Base-by-base conservation (phyloP, 2,329 filamentous ascomycete species). In the Beauveria varroae region DNA sequence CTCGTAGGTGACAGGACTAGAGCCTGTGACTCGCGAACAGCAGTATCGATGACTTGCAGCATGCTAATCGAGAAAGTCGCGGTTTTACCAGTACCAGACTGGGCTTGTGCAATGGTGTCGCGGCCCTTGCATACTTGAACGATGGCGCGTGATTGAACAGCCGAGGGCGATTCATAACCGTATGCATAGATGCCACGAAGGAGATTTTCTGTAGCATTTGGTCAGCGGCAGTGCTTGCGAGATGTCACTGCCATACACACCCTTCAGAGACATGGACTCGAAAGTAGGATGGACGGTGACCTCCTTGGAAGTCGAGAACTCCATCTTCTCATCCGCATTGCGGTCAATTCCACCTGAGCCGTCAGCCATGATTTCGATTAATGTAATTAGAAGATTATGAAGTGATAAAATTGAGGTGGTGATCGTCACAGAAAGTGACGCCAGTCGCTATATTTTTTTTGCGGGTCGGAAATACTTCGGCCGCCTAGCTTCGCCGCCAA, bases 111-210 rank as follows among this genome's bases (percentile, higher is more conserved):
- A 72, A 99, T 99, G 65, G 95, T 98, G 76, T 99, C 95, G 77
- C 95, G 91, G 66, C 95, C 95, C 78, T 98, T 98, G 86, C 95
- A 99, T 71, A 99, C 90, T 78, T 98, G 95, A 55, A 99, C 95
- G 72, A 99, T 99, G 58, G 95, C 95, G 72, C 95, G 91, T 67
- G 93, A 97, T 79, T 99, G 95, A 20, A 99, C 93, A 16, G 95
- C 95, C 0, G 95, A 99, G 14, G 95, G 95, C 2, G 95, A 97
- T 75, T 99, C 95, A 78, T 98, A 99, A 66, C 95, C 95, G 70
- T 99, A 99, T 41, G 95, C 95, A 73, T 99, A 99, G 73, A 99
- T 93, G 66, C 95, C 95, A 67, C 95, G 93, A 67, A 99, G 86
- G 41, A 99, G 86, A 72, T 96, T 96, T 76, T 98, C 93, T 86